Evolutionary conservation across 2,329 filamentous ascomycete genomes (phyloP), one percentile per base, ranked within the genome.

Genomic region (Calonectria hongkongensis): DNA sequence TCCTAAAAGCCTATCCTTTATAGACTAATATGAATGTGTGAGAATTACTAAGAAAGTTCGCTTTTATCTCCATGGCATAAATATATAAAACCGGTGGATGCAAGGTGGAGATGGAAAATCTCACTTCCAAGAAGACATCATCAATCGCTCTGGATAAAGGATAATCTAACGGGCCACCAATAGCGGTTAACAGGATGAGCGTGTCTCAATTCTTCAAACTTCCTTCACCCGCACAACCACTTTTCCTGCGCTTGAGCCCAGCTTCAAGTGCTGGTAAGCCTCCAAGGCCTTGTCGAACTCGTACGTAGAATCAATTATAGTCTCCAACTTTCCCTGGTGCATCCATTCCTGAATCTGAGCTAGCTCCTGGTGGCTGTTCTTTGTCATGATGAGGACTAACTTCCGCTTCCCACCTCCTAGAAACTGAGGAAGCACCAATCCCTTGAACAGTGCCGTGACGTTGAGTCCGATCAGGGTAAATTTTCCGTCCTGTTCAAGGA

Each of bases 231-330:
- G 72, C 18, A 86, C 76, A 39, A 93, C 84, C 75, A 93, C 84
- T 85, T 94, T 94, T 0, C 92, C 92, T 62, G 84, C 88, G 5
- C 88, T 85, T 21, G 89, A 86, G 0, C 89, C 89, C 2, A 87
- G 88, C 83, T 90, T 91, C 76, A 93, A 79, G 74, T 87, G 89
- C 81, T 88, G 86, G 82, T 89, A 92, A 2, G 91, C 92, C 77
- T 88, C 85, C 0, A 85, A 82, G 2, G 85, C 88, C 70, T 93
- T 88, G 21, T 89, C 87, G 79, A 92, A 91, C 39, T 86, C 84
- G 77, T 87, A 92, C 2, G 84, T 85, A 43, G 85, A 84, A 79
- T 92, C 91, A 43, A 93, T 80, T 1, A 91, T 84, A 4, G 88
- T 83, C 81, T 86, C 89, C 13, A 93, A 74, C 77, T 89, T 92